Evolutionary conservation across 2,329 filamentous ascomycete species (phyloP).

Genomic region (Colletotrichum sp.): DNA sequence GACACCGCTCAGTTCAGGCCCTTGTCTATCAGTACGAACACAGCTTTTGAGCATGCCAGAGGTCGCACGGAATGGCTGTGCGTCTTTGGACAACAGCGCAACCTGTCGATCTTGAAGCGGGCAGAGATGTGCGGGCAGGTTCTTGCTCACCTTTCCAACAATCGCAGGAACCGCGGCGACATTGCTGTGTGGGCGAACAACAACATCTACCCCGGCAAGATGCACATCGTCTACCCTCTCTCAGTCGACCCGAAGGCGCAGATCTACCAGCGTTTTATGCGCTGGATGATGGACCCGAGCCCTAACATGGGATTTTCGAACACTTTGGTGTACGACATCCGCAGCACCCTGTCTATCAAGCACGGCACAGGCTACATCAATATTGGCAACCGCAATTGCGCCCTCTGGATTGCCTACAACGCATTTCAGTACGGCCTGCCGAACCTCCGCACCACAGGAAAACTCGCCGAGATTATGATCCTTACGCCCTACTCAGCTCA

Average conservation of each 20-base stretch:
- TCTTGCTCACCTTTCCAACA: not conserved
- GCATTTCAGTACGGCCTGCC: not conserved
- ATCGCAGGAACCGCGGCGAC: not conserved
- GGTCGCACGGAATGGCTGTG: not conserved
- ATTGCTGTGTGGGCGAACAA: not conserved
- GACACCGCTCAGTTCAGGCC: conserved; percentile 4
- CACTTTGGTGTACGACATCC: not conserved
- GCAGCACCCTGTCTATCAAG: not conserved
- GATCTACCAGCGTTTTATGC: not conserved
- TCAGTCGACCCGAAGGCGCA: not conserved
- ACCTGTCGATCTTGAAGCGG: not conserved
- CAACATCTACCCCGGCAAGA: not conserved
- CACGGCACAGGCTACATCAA: not conserved
- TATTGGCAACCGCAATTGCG: not conserved
- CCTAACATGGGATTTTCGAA: not conserved
- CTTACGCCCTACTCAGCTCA: conserved; percentile 1
- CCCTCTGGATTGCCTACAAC: not conserved
- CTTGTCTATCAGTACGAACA: not conserved
- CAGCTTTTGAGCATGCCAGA: not conserved
- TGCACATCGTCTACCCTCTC: not conserved
- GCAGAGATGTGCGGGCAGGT: not conserved
- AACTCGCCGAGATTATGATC: not conserved
- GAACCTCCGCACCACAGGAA: not conserved
- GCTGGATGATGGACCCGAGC: not conserved
- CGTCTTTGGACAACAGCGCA: not conserved